Conservation (phyloP, 164 flowering plant genomes). For the Sextonia rubra region DNA sequence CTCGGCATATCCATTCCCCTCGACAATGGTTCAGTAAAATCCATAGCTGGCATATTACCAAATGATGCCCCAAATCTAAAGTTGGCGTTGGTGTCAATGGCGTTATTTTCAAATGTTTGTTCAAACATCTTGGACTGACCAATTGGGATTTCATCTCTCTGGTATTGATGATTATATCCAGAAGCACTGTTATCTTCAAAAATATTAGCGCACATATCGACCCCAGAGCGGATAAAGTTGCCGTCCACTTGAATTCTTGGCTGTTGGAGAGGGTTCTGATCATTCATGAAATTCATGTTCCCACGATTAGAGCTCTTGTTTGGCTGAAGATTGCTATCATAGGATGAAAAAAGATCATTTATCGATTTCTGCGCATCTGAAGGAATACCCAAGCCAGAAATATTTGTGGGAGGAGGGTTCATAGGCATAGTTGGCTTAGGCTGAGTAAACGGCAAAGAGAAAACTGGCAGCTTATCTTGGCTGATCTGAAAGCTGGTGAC, state of each 20-base stretch:
- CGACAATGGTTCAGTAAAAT: constrained; percentile 25
- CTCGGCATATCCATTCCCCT: constrained; percentile 32
- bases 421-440: constrained; percentile 25
- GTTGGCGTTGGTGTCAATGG: constrained; percentile 22
- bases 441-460: constrained; percentile 32
- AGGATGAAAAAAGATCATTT: constrained; percentile 50
- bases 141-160: constrained; percentile 34
- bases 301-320: constrained; percentile 24
- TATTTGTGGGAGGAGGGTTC: constrained; percentile 18
- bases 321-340: constrained; percentile 38
- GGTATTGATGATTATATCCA: constrained; percentile 23
- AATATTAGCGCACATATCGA: constrained; percentile 28
- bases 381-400: constrained; percentile 52
- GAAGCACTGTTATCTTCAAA: constrained; percentile 28
- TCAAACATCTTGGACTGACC: constrained; percentile 37
- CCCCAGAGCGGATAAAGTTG: constrained; percentile 27
- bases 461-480: constrained; percentile 27
- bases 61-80: constrained; percentile 49
- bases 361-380: constrained; percentile 71
- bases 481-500: constrained; percentile 20
- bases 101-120: constrained; percentile 27
- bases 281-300: constrained; percentile 18
- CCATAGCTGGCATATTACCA: constrained; percentile 28
- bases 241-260: constrained; percentile 30
- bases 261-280: constrained; percentile 18